Percentiles rank a stretch among this genome's conserved stretches.
These are phyloP conservation scores for Cladosporium colombiae DNA, from an alignment of 2,329 filamentous ascomycete genomes.

Conservation along the genomic window DNA sequence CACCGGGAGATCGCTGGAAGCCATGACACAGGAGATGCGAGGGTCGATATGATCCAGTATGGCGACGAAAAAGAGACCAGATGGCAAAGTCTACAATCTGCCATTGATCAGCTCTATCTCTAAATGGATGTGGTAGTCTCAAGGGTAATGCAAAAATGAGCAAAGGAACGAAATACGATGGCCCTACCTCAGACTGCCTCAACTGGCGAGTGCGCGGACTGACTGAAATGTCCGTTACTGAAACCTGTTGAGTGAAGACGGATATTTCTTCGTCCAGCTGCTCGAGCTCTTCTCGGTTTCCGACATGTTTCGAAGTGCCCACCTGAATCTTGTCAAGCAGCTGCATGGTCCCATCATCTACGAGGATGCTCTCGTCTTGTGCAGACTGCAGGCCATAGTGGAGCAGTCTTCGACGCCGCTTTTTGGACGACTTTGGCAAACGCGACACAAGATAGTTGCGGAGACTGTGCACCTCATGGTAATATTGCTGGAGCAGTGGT, in stretches of 20 bases:
- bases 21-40: constrained; percentile 83
- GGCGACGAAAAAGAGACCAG: constrained; percentile 71
- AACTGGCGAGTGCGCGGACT: constrained; percentile 31
- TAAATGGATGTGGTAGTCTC: constrained; percentile 2
- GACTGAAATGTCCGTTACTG: constrained; percentile 30
- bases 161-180: constrained; percentile 5
- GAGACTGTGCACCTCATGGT: constrained; percentile 31
- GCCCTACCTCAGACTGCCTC: constrained; percentile 47
- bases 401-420: constrained; percentile 28
- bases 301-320: constrained; percentile 51
- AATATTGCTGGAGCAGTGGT: constrained; percentile 31
- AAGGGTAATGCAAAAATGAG: constrained; percentile 43
- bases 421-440: constrained; percentile 26
- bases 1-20: constrained; percentile 58
- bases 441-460: constrained; percentile 33
- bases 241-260: constrained; percentile 48
- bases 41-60: constrained; percentile 53
- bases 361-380: background rate
- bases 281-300: constrained; percentile 44
- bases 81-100: constrained; percentile 58
- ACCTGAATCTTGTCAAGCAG: constrained; percentile 73
- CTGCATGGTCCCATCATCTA: constrained; percentile 45
- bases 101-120: constrained; percentile 26
- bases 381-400: constrained; percentile 26
- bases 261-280: constrained; percentile 52